Evolutionary conservation across 345 rosid genomes (phyloP), one percentile per base, ranked within the genome.

Genomic region (Citrus cavaleriei): DNA sequence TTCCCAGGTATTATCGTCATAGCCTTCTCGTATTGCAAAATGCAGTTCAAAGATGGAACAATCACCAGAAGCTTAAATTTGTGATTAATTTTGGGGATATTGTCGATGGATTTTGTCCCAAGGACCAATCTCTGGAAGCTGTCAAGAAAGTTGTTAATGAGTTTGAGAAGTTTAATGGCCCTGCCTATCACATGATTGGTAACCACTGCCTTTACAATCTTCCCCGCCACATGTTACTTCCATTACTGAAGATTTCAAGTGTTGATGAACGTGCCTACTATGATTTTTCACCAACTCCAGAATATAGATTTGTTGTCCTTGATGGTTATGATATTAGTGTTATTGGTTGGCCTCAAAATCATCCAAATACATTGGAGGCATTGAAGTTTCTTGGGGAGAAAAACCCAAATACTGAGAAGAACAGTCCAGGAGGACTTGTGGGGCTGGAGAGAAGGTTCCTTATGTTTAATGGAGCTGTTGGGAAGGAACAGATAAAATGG

Each of bases 201-300:
- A 94, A 96, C 77, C 99, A 96, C 79, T 94, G 98, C 74, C 93
- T 94, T n/a, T 96, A 96, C 86, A 96, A 96, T 82, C 97, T 96
- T 82, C 92, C 93, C 18, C 93, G 98, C 10, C 86, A 85, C 67
- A 79, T 89, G 80, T 69, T 94, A 70, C 94, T 93, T 69, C 97
- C 98, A 1, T 79, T 96, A 5, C 84, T 96, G 78, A 90, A 90
- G 74, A 94, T 94, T 70, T 89, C 84, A 1, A 83, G 81, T 78
- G 46, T 32, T 57, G 86, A 85, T 70, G 83, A 85, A 10, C 82
- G 66, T 69, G 98, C 97, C 46, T 94, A 93, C 84, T 96, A 96
- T 76, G 98, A 94, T 30, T 91, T 96, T 59, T 93, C 97, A 24
- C 99, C 98, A 13, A 68, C 72, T 16, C 95, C 90, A 0, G 95